phyloP scores from a whole-genome alignment of 2,329 filamentous ascomycete species.

The Penicillium sp. region DNA sequence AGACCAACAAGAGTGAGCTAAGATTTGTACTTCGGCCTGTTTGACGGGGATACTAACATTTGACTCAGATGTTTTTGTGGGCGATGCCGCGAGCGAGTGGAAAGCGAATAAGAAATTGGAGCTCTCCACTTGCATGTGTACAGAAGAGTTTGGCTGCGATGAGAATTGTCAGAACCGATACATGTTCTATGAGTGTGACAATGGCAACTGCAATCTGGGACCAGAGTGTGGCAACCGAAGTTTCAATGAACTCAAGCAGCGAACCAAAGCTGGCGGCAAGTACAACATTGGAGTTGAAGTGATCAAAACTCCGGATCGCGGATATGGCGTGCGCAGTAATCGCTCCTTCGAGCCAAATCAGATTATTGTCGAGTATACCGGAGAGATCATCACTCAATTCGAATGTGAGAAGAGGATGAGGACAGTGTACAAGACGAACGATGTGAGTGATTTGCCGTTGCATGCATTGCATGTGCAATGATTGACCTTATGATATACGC shows the following conservation, averaged over 20 bases:
- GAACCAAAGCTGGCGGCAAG: conserved; percentile 71
- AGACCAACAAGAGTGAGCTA: conserved; percentile 77
- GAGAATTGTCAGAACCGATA: conserved; percentile 90
- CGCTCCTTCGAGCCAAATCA: conserved; percentile 80
- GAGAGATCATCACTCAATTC: conserved; percentile 91
- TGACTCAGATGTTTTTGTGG: conserved; percentile 73
- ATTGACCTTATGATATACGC: conserved; percentile 14
- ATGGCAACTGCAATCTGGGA: conserved; percentile 76
- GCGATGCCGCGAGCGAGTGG: conserved; percentile 74
- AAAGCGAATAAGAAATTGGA: conserved; percentile 70
- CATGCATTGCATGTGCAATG: not conserved
- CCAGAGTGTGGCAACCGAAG: conserved; percentile 79
- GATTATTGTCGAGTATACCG: conserved; percentile 97
- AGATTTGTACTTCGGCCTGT: not conserved
- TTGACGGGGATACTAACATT: not conserved
- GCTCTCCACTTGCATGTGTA: conserved; percentile 73
- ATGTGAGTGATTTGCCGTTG: conserved; percentile 51
- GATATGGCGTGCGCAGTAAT: conserved; percentile 86
- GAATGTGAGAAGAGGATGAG: conserved; percentile 94
- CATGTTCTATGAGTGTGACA: conserved; percentile 96
- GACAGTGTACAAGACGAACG: conserved; percentile 85
- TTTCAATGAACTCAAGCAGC: conserved; percentile 71
- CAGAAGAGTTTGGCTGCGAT: conserved; percentile 69
- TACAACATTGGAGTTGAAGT: conserved; percentile 94
- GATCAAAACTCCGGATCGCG: conserved; percentile 79